phyloP scores from a whole-genome alignment of 2,329 filamentous ascomycete species.

The Calonectria pauciramosa region DNA sequence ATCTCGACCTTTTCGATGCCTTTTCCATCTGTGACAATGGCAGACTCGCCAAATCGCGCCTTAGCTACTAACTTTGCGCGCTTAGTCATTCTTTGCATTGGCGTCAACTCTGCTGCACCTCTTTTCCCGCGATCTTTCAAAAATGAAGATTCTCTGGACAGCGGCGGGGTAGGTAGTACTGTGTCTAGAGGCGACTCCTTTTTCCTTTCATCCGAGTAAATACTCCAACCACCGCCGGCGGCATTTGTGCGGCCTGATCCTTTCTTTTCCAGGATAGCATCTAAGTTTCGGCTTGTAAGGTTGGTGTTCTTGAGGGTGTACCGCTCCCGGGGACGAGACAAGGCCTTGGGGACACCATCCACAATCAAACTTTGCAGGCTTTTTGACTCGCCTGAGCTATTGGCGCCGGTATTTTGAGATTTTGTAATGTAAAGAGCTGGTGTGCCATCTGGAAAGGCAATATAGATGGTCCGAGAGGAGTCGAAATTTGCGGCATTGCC shows the following conservation, averaged over 20 bases:
- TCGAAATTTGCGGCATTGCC: slow-evolving; percentile 65
- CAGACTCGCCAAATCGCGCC: slow-evolving; percentile 78
- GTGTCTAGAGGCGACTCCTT: slow-evolving; percentile 69
- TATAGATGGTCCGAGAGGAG: slow-evolving; percentile 78
- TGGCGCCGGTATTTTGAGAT: slow-evolving; percentile 58
- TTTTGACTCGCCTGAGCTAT: slow-evolving; percentile 65
- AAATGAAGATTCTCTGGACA: slow-evolving; percentile 52
- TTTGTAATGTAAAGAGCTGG: slow-evolving; percentile 79
- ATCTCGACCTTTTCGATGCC: slow-evolving; percentile 75
- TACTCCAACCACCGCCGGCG: slow-evolving; percentile 83
- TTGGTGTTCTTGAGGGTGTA: slow-evolving; percentile 78
- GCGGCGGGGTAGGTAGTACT: slow-evolving; percentile 61
- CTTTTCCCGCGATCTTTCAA: slow-evolving; percentile 49
- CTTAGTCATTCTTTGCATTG: slow-evolving; percentile 61
- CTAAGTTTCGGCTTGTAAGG: slow-evolving; percentile 79
- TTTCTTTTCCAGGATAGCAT: slow-evolving; percentile 76
- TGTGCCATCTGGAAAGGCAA: slow-evolving; percentile 86
- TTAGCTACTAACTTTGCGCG: slow-evolving; percentile 72
- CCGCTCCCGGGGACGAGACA: slow-evolving; percentile 80
- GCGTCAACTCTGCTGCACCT: slow-evolving; percentile 36
- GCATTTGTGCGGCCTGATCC: slow-evolving; percentile 79
- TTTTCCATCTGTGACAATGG: slow-evolving; percentile 66
- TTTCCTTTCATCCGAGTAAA: slow-evolving; percentile 77
- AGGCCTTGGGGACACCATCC: slow-evolving; percentile 84
- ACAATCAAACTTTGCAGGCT: slow-evolving; percentile 79